phyloP scores from a whole-genome alignment of 1,284 basidiomycete species.

The Cryptococcus sp. region DNA sequence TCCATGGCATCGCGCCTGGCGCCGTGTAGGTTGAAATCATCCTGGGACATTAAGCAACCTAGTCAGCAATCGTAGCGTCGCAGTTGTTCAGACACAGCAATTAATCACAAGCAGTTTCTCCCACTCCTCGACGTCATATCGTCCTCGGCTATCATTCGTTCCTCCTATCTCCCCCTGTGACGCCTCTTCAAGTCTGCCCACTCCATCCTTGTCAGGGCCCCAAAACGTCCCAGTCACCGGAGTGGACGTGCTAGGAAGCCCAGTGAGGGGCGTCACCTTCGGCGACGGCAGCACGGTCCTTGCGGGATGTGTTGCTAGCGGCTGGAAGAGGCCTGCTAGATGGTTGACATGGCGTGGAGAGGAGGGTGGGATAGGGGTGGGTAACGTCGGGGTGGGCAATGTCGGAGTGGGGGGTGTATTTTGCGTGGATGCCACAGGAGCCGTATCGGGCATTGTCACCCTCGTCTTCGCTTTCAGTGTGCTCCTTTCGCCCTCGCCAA shows the following conservation, averaged over 20 bases:
- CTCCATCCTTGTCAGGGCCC: not conserved
- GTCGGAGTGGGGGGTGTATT: not conserved
- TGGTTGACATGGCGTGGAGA: not conserved
- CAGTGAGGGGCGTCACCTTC: no score
- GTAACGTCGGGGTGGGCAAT: no score
- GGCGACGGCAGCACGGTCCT: not conserved
- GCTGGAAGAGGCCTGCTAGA: not conserved
- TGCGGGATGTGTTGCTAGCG: not conserved
- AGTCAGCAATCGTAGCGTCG: not conserved
- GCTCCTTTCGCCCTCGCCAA: not conserved
- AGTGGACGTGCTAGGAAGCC: not conserved
- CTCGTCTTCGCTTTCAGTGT: not conserved
- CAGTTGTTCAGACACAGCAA: no score
- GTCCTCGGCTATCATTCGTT: not conserved
- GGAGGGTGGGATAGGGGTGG: no score
- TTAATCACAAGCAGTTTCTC: slow-evolving; percentile 63
- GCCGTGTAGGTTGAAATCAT: slow-evolving; percentile 70
- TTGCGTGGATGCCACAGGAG: not conserved
- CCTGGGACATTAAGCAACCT: slow-evolving; percentile 48
- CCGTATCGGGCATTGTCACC: not conserved
- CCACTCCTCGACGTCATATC: slow-evolving; percentile 48
- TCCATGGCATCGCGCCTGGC: slow-evolving; percentile 65
- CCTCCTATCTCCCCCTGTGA: not conserved
- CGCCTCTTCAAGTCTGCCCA: not conserved
- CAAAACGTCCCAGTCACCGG: not conserved